Evolutionary conservation across 139 green algal genomes (phyloP).

Genomic region (Micractinium conductrix): DNA sequence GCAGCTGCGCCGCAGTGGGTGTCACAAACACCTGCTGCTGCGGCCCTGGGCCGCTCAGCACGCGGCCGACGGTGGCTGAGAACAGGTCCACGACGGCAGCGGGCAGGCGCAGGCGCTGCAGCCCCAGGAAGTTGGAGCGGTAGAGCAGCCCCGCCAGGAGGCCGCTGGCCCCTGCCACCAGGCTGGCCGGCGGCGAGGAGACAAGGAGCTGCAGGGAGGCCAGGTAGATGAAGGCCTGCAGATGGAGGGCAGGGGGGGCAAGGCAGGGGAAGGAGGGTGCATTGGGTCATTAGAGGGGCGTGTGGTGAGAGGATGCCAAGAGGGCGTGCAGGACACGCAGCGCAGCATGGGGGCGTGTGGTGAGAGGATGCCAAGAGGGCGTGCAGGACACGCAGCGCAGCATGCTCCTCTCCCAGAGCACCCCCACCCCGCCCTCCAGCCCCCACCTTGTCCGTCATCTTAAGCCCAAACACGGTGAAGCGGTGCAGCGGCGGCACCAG

Average conservation of each 20-base stretch:
- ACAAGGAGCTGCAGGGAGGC: constrained; percentile 71
- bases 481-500: constrained; percentile 59
- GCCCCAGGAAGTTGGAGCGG: constrained; percentile 54
- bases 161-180: constrained; percentile 43
- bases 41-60: not conserved
- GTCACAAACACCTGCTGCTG: constrained; percentile 23
- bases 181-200: constrained; percentile 31
- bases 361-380: not conserved
- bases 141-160: constrained; percentile 69
- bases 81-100: constrained; percentile 1
- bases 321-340: not conserved
- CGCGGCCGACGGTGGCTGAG: constrained; percentile 13
- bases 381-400: not conserved
- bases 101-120: constrained; percentile 45
- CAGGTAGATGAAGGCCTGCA: constrained; percentile 70
- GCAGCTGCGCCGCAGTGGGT: constrained; percentile 2
- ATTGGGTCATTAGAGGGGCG: not conserved
- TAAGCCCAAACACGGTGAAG: constrained; percentile 64
- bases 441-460: constrained; percentile 70
- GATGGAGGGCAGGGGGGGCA: not conserved
- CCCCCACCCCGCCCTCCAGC: not conserved
- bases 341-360: no score
- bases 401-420: not conserved
- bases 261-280: not conserved
- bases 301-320: not conserved